Base-by-base conservation (phyloP, 1,284 basidiomycete species). In the Chiua sp. region DNA sequence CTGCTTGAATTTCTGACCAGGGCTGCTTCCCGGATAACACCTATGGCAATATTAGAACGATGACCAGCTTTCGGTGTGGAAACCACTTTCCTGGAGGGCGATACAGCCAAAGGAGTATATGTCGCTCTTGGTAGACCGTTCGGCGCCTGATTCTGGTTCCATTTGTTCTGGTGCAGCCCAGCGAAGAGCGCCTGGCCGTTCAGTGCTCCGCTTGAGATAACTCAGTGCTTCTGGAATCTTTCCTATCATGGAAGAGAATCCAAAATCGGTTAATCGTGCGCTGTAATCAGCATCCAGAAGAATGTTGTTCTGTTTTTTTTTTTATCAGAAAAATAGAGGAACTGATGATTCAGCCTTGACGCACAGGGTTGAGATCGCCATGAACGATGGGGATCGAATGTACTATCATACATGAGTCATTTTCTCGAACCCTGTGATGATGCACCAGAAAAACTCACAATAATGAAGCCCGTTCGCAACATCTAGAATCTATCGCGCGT, bases 341-440 rank as follows among this genome's bases (percentile, higher is more conserved):
- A 50, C 2, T 1, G n/a, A 16, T 7, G 11, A 22, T 4, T 22
- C 13, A 3, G 42, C 7, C 10, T 28, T 22, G 3, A 68, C 64
- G 1, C 20, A 68, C 65, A 23, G 42, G 13, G 18, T 56, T 67
- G 16, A 67, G 56, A 42, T 67, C 66, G 2, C 66, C 66, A 13
- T 67, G 68, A 3, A 68, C 47, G 2, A 70, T 50, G 0, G 42
- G 55, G 23, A 62, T 30, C 2, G 66, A 67, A 32, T 70, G 66
- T 22, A 68, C 66, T 67, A 11, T 18, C 4, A 35, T 4, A 0
- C 3, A 0, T 11, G n/a, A n/a, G n/a, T 61, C 32, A 57, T 7
- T 42, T 5, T 15, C n/a, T 11, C 1, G 3, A 20, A 8, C 3
- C 2, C 0, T 8, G 11, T 3, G 12, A 48, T 2, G 3, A 35